Percentiles rank a stretch among this genome's conserved stretches.
phyloP scores from a whole-genome alignment of 2,329 filamentous ascomycete genomes.

The Pestalotiopsis sp. region DNA sequence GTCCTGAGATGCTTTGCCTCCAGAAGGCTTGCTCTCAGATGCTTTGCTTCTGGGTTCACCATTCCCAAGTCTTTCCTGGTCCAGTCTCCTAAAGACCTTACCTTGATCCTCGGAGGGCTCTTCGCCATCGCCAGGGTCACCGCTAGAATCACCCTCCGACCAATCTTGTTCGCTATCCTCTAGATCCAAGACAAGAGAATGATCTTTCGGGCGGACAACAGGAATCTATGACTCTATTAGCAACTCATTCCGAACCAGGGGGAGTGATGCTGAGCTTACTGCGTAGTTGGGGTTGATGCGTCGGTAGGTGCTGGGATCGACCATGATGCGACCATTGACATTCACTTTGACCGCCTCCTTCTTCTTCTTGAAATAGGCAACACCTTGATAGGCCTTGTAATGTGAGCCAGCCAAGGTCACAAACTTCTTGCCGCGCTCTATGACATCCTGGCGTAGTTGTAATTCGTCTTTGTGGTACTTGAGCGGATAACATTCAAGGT shows the following conservation, averaged over 20 bases:
- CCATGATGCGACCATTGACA: constrained; percentile 85
- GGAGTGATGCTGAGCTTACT: neutral
- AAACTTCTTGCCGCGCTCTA: constrained; percentile 85
- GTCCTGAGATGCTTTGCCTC: constrained; percentile 18
- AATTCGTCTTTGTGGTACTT: constrained; percentile 77
- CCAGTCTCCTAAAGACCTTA: constrained; percentile 54
- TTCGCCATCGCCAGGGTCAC: constrained; percentile 20
- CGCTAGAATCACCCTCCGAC: constrained; percentile 41
- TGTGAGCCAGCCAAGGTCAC: constrained; percentile 79
- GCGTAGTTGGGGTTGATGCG: constrained; percentile 86
- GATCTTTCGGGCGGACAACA: constrained; percentile 72
- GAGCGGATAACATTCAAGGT: constrained; percentile 75
- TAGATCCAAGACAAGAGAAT: constrained; percentile 57
- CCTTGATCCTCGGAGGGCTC: constrained; percentile 33
- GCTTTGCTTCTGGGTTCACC: constrained; percentile 18
- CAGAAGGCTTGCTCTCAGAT: constrained; percentile 17
- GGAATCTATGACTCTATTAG: constrained; percentile 50
- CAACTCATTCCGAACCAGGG: neutral
- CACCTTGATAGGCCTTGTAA: constrained; percentile 80
- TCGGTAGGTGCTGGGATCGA: constrained; percentile 81
- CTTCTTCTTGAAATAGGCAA: constrained; percentile 85
- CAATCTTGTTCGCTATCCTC: constrained; percentile 46
- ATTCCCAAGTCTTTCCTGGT: constrained; percentile 46
- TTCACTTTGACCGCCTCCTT: constrained; percentile 76
- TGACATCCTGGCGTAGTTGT: constrained; percentile 64